A percentile compares a stretch with the other conserved stretches of the same genome.
These are phyloP conservation scores for Sicyos baderoa DNA, from an alignment of 306 rosid genomes.

Conservation along the genomic window DNA sequence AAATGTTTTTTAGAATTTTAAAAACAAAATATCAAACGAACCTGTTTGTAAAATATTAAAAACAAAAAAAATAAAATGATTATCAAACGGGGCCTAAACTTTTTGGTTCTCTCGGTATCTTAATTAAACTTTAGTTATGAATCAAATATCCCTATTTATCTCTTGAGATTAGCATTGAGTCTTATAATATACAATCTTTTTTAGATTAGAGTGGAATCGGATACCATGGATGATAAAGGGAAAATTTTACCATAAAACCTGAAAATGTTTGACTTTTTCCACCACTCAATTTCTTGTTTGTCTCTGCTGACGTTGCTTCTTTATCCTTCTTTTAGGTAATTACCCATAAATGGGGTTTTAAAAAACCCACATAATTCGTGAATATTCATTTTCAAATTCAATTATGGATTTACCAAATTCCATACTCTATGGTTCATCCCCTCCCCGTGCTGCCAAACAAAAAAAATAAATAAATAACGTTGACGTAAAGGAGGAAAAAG, in stretches of 20 bases:
- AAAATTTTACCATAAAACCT: neutral
- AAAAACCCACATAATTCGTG: neutral
- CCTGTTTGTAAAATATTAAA: too few relatives aligned
- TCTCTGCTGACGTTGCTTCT: neutral
- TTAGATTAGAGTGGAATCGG: neutral
- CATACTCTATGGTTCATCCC: neutral
- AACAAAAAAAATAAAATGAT: too few relatives aligned
- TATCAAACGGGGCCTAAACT: too few relatives aligned
- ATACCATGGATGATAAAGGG: neutral
- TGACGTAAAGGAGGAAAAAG: conserved; percentile 18
- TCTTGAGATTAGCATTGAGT: too few relatives aligned
- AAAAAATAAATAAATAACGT: neutral
- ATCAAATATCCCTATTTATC: too few relatives aligned
- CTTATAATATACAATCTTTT: too few relatives aligned
- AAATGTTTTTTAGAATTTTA: too few relatives aligned
- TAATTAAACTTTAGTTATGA: too few relatives aligned
- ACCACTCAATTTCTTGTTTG: neutral
- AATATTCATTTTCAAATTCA: conserved; percentile 13
- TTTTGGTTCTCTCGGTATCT: too few relatives aligned
- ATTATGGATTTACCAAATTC: neutral
- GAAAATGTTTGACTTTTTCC: conserved; percentile 2
- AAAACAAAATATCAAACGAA: too few relatives aligned
- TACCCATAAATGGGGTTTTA: neutral
- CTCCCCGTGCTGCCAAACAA: neutral
- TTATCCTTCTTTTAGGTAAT: neutral